A percentile compares a stretch with the other conserved stretches of the same genome.
Evolutionary conservation across 2,329 filamentous ascomycete species (phyloP).

Genomic region (Ophiostoma ulmi): DNA sequence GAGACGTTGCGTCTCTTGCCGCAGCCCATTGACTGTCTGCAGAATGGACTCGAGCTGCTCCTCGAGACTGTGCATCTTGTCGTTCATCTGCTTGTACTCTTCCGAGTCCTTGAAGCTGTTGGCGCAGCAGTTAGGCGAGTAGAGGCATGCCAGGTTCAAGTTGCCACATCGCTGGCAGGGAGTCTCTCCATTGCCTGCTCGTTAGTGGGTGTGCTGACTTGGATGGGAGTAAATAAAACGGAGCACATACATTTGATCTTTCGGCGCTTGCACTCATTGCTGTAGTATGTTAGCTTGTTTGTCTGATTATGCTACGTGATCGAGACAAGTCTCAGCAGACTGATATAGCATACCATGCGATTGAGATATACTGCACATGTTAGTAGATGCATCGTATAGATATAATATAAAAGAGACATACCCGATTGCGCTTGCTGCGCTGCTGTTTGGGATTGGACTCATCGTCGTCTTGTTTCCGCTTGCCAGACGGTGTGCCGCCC

Average conservation of each 20-base stretch:
- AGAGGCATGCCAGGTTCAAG: constrained; percentile 48
- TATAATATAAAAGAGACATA: constrained; percentile 34
- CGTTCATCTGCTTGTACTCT: constrained; percentile 77
- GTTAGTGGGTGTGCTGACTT: not conserved
- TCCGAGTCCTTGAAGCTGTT: constrained; percentile 49
- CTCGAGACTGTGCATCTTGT: constrained; percentile 69
- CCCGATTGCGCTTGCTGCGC: constrained; percentile 56
- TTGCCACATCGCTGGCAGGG: constrained; percentile 65
- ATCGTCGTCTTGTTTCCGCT: constrained; percentile 42
- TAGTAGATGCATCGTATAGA: not conserved
- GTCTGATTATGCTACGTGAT: not conserved
- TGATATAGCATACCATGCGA: constrained; percentile 48
- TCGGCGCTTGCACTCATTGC: constrained; percentile 46
- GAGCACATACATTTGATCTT: constrained; percentile 38
- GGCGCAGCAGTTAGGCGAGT: constrained; percentile 32
- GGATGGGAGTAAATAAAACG: not conserved
- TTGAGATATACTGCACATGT: constrained; percentile 50
- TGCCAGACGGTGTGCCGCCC: constrained; percentile 7
- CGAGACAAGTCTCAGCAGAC: not conserved
- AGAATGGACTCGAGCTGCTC: constrained; percentile 78
- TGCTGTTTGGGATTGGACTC: constrained; percentile 45
- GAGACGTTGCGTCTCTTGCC: constrained; percentile 47
- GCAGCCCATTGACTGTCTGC: constrained; percentile 64
- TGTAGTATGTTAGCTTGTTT: constrained; percentile 32
- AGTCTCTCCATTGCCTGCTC: constrained; percentile 54